phyloP scores from a whole-genome alignment of 2,329 filamentous ascomycete species.

The Trichoderma hamatum region DNA sequence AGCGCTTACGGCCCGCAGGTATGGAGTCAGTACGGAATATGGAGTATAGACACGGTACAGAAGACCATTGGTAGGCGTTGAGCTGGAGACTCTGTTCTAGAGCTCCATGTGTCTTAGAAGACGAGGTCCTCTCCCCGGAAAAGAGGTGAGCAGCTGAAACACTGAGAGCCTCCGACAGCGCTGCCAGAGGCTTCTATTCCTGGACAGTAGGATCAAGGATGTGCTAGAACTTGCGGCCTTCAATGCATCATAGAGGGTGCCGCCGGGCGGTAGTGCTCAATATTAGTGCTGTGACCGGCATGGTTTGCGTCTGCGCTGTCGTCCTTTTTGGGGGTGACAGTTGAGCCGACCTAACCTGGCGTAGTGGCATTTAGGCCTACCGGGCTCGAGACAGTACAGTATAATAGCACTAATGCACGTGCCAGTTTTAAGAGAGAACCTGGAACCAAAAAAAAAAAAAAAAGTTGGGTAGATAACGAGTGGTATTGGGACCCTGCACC shows the following conservation, averaged over 20 bases:
- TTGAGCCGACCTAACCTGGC: background rate
- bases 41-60: background rate
- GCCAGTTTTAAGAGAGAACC: background rate
- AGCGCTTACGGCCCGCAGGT: background rate
- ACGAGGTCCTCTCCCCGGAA: background rate
- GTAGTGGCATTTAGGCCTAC: background rate
- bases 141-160: background rate
- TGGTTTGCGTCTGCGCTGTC: background rate
- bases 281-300: background rate
- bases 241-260: background rate
- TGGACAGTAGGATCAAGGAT: background rate
- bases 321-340: conserved; percentile 1
- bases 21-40: background rate
- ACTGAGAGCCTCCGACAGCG: background rate
- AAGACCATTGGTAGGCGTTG: background rate
- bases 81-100: background rate
- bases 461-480: background rate
- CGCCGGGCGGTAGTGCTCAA: background rate
- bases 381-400: background rate
- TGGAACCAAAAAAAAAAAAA: background rate
- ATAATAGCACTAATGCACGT: background rate
- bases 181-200: background rate
- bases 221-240: background rate
- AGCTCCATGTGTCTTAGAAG: background rate
- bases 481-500: background rate